Conservation (phyloP, 202 grass and related monocot species). For the Cymbopogon flexuosus region DNA sequence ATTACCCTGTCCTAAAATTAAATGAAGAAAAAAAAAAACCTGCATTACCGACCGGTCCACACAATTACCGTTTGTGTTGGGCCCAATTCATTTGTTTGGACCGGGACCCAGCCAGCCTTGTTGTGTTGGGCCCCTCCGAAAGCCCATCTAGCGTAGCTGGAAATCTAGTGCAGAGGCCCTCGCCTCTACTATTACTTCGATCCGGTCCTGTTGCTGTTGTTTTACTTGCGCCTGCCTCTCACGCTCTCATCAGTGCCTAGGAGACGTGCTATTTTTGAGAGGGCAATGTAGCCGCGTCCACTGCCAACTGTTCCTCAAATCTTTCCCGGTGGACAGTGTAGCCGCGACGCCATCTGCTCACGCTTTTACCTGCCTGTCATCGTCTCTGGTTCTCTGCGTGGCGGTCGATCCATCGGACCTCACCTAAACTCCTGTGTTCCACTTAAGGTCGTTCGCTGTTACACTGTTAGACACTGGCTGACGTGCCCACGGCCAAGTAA, state of each 20-base stretch:
- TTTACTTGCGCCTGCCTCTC: not conserved
- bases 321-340: not conserved
- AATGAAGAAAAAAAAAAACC: fast-evolving
- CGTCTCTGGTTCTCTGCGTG: not conserved
- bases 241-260: not conserved
- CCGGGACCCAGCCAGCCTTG: not conserved
- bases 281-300: not conserved
- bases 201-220: not conserved
- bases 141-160: not conserved
- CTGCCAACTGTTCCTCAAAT: slow-evolving; percentile 13
- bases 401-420: not conserved
- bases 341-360: slow-evolving; percentile 1
- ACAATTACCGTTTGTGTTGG: not conserved
- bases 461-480: not conserved
- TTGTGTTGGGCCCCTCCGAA: not conserved
- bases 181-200: not conserved
- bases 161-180: not conserved
- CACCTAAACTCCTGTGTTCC: slow-evolving; percentile 9
- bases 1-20: not conserved
- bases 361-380: not conserved
- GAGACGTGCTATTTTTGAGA: not conserved
- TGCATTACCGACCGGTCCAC: no score
- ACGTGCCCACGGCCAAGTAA: not conserved
- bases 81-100: no score
- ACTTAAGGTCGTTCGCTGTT: slow-evolving; percentile 19